phyloP scores from a whole-genome alignment of 371 early-diverging fungal species.

The Mucor saturninus region DNA sequence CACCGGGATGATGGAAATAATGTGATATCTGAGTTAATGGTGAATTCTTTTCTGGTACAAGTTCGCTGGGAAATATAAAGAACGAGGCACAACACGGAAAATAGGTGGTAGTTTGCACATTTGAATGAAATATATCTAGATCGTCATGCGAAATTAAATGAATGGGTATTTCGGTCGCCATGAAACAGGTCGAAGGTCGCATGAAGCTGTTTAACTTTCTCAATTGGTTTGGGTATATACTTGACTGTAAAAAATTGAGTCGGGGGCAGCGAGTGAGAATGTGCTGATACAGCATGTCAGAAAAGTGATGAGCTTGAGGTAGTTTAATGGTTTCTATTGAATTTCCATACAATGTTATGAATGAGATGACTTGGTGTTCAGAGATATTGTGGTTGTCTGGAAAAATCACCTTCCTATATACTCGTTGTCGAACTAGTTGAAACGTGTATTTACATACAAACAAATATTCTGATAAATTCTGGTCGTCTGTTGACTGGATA shows the following conservation, averaged over 20 bases:
- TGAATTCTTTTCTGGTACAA: conserved; percentile 18
- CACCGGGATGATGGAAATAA: conserved; percentile 53
- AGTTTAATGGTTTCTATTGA: conserved; percentile 44
- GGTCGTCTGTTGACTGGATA: neutral
- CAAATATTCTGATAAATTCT: neutral
- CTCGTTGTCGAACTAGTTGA: conserved; percentile 36
- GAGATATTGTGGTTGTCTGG: conserved; percentile 29
- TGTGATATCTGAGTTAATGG: conserved; percentile 46
- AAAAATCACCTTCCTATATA: conserved; percentile 48
- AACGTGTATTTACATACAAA: conserved; percentile 27
- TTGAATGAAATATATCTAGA: conserved; percentile 6
- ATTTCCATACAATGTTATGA: conserved; percentile 43
- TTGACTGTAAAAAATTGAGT: conserved; percentile 40
- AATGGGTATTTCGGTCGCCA: conserved; percentile 40
- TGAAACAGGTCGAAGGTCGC: conserved; percentile 31
- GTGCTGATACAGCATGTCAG: conserved; percentile 31
- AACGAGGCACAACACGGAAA: conserved; percentile 49
- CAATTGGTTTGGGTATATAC: conserved; percentile 27
- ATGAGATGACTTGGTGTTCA: conserved; percentile 31
- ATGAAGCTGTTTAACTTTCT: conserved; percentile 12
- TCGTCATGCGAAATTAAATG: conserved; percentile 4
- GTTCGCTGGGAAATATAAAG: conserved; percentile 41
- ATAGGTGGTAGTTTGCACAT: conserved; percentile 12
- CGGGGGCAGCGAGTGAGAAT: conserved; percentile 36
- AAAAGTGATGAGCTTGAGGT: conserved; percentile 34